Conservation (phyloP, 768 basidiomycete species). For the Leccinum uliginosum region DNA sequence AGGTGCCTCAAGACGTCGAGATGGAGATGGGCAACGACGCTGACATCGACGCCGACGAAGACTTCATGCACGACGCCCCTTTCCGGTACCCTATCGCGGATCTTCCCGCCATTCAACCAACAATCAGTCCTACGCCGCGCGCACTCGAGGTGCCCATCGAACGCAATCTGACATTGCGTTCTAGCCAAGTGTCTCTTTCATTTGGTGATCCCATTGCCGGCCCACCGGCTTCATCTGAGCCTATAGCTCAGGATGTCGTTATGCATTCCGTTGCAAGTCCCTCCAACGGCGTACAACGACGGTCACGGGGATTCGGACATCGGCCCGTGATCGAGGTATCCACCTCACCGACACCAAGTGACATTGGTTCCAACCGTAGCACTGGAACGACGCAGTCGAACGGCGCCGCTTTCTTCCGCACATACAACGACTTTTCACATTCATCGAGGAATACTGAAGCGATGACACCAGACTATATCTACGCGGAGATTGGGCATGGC, state of each 20-base stretch:
- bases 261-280: conserved; percentile 33
- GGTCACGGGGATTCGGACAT: conserved; percentile 41
- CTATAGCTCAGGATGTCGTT: conserved; percentile 22
- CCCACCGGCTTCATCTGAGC: conserved; percentile 3
- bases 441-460: conserved; percentile 48
- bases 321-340: conserved; percentile 61
- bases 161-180: conserved; percentile 24
- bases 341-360: conserved; percentile 56
- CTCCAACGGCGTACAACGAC: conserved; percentile 36
- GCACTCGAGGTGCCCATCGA: conserved; percentile 28
- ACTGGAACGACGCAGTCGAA: conserved; percentile 49
- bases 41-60: conserved; percentile 46
- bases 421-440: conserved; percentile 45
- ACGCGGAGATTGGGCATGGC: conserved; percentile 74
- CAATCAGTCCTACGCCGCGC: conserved; percentile 8
- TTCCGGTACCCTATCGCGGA: conserved; percentile 25
- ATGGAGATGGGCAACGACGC: conserved; percentile 34
- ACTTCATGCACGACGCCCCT: conserved; percentile 30
- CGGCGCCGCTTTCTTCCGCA: conserved; percentile 58
- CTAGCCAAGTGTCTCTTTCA: conserved; percentile 13
- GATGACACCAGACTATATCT: conserved; percentile 69
- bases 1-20: conserved; percentile 29
- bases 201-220: conserved; percentile 5
- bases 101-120: conserved; percentile 9
- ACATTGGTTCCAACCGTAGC: conserved; percentile 54